phyloP scores from a whole-genome alignment of 2,329 filamentous ascomycete genomes.

The Pyricularia pennisetigena region DNA sequence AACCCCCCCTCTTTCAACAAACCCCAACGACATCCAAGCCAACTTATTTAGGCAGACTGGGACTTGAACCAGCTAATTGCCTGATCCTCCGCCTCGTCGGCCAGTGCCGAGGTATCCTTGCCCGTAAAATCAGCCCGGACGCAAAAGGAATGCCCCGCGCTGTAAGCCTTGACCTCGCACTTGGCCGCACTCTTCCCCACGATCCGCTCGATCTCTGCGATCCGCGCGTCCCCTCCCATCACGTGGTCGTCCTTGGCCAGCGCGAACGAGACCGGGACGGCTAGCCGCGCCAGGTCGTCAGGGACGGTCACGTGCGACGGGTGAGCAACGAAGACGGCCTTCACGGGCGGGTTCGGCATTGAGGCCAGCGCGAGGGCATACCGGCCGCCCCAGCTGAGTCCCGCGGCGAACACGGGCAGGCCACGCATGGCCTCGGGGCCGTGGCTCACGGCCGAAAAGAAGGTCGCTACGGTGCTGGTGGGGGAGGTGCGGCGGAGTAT shows the following conservation, averaged over 20 bases:
- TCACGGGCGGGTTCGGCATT: slow-evolving; percentile 24
- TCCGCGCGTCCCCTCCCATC: slow-evolving; percentile 20
- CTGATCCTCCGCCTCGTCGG: slow-evolving; percentile 21
- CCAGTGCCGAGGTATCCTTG: slow-evolving; percentile 16
- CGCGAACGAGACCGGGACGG: slow-evolving; percentile 33
- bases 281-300: slow-evolving; percentile 33
- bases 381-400: slow-evolving; percentile 56
- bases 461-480: slow-evolving; percentile 23
- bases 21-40: neutral
- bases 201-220: slow-evolving; percentile 21
- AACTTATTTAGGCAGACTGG: neutral
- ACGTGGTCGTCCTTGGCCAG: slow-evolving; percentile 33
- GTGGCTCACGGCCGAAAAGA: slow-evolving; percentile 25
- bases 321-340: slow-evolving; percentile 42
- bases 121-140: slow-evolving; percentile 20
- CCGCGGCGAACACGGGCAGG: slow-evolving; percentile 38
- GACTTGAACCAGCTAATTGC: slow-evolving; percentile 23
- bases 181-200: slow-evolving; percentile 21
- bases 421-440: slow-evolving; percentile 15
- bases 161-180: slow-evolving; percentile 27
- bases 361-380: slow-evolving; percentile 38
- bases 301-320: slow-evolving; percentile 38
- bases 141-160: slow-evolving; percentile 31
- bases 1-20: neutral
- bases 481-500: slow-evolving; percentile 16